These are phyloP conservation scores for Fusarium avenaceum DNA, from an alignment of 2,329 filamentous ascomycete genomes.

Conservation along the genomic window DNA sequence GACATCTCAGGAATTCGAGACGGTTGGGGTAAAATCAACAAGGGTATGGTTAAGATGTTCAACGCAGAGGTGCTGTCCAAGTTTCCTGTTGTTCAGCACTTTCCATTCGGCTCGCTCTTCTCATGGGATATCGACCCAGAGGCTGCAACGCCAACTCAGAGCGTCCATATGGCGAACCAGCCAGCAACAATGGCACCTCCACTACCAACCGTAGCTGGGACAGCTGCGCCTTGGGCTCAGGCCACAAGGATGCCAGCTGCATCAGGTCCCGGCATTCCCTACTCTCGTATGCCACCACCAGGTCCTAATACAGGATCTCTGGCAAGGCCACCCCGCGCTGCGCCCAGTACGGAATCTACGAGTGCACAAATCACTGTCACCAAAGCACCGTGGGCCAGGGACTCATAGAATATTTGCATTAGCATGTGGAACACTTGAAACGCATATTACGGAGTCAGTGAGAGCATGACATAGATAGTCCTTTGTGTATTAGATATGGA, in stretches of 20 bases:
- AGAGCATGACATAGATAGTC: constrained; percentile 21
- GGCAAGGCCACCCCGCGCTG: constrained; percentile 40
- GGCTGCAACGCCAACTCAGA: constrained; percentile 63
- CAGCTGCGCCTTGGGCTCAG: constrained; percentile 61
- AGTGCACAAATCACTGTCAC: constrained; percentile 59
- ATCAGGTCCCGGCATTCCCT: constrained; percentile 56
- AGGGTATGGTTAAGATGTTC: constrained; percentile 99
- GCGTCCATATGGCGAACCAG: constrained; percentile 71
- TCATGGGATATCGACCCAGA: constrained; percentile 78
- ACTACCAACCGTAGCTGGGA: constrained; percentile 51
- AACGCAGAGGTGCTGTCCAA: constrained; percentile 96
- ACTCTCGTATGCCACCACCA: constrained; percentile 54
- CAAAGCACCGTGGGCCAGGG: constrained; percentile 63
- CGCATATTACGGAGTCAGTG: constrained; percentile 12
- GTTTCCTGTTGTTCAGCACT: constrained; percentile 99
- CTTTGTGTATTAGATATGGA: constrained; percentile 44
- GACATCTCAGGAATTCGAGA: constrained; percentile 92
- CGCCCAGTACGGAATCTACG: constrained; percentile 49
- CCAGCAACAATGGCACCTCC: constrained; percentile 53
- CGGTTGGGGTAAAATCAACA: constrained; percentile 99
- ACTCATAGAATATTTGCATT: constrained; percentile 20
- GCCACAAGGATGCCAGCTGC: constrained; percentile 56
- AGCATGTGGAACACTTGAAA: background rate
- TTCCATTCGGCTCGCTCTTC: constrained; percentile 85
- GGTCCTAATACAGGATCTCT: constrained; percentile 49